A percentile compares a stretch with the other conserved stretches of the same genome.
Evolutionary conservation across 192 early-diverging fungal genomes (phyloP).

Genomic region (Backusella westeae): DNA sequence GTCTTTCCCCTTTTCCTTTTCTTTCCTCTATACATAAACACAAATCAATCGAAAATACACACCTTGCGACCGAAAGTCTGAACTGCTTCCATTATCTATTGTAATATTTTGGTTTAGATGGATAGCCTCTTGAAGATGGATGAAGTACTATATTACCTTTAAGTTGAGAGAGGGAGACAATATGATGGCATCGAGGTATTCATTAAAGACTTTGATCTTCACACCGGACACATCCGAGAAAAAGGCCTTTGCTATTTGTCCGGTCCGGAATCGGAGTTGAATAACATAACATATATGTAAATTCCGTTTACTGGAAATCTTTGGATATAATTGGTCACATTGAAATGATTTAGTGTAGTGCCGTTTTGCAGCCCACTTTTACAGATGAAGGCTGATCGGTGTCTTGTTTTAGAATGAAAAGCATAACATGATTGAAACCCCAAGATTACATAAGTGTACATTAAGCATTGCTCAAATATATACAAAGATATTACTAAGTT

Average conservation of each 20-base stretch:
- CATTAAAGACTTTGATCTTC: constrained; percentile 1
- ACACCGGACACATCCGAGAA: background rate
- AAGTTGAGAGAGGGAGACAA: constrained; percentile 6
- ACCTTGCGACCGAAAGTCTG: constrained; percentile 81
- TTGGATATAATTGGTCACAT: too few relatives aligned
- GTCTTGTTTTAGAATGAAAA: too few relatives aligned
- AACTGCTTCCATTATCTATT: constrained; percentile 59
- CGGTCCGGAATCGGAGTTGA: background rate
- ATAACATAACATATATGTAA: background rate
- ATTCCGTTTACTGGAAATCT: too few relatives aligned
- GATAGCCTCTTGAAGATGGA: background rate
- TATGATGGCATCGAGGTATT: background rate
- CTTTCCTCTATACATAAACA: background rate
- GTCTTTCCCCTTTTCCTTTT: background rate
- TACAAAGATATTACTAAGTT: background rate
- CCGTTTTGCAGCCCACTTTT: too few relatives aligned
- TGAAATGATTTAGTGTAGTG: too few relatives aligned
- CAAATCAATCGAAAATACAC: constrained; percentile 15
- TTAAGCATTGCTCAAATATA: too few relatives aligned
- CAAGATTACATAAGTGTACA: too few relatives aligned
- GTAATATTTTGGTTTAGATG: background rate
- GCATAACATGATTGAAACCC: too few relatives aligned
- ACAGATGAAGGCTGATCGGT: too few relatives aligned
- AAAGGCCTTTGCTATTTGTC: background rate
- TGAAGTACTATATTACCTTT: constrained; percentile 3